A percentile compares a stretch with the other conserved stretches of the same genome.
Conservation (phyloP, 2,329 filamentous ascomycete genomes). For the Penicillium sp. region DNA sequence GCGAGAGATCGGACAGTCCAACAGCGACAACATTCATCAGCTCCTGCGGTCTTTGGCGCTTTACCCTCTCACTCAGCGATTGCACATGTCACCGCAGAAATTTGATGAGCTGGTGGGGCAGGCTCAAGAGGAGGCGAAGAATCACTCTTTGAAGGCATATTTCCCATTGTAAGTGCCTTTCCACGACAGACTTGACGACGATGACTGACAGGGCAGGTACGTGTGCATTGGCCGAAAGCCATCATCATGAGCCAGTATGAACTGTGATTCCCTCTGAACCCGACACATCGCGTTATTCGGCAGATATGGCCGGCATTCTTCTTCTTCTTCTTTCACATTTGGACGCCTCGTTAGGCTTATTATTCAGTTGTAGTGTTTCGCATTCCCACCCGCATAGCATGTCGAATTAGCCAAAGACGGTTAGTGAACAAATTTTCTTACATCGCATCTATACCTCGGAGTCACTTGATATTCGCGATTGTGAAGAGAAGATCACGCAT, state of each 20-base stretch:
- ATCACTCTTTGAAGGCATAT: constrained; percentile 39
- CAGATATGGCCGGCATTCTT: too few species aligned
- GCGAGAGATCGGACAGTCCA: constrained; percentile 40
- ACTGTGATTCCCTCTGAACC: too few species aligned
- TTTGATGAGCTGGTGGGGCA: constrained; percentile 35
- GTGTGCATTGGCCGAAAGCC: constrained; percentile 33
- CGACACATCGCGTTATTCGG: too few species aligned
- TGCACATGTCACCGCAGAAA: constrained; percentile 38
- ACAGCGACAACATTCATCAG: constrained; percentile 34
- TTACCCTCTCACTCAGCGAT: constrained; percentile 42
- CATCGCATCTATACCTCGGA: constrained; percentile 1
- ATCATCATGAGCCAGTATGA: not conserved
- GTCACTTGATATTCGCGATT: too few species aligned
- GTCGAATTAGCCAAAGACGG: constrained; percentile 15
- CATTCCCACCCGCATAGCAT: constrained; percentile 12
- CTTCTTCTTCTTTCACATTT: not conserved
- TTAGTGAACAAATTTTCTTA: constrained; percentile 16
- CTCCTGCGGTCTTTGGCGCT: constrained; percentile 40
- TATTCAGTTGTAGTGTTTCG: constrained; percentile 2
- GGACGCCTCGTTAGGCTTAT: not conserved
- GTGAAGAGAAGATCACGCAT: too few species aligned
- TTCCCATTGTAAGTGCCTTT: constrained; percentile 40
- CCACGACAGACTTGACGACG: not conserved
- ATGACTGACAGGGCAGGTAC: constrained; percentile 32
- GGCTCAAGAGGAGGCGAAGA: constrained; percentile 37